A percentile compares a stretch with the other conserved stretches of the same genome.
phyloP scores from a whole-genome alignment of 768 basidiomycete genomes.

The Amyloporia xantha region DNA sequence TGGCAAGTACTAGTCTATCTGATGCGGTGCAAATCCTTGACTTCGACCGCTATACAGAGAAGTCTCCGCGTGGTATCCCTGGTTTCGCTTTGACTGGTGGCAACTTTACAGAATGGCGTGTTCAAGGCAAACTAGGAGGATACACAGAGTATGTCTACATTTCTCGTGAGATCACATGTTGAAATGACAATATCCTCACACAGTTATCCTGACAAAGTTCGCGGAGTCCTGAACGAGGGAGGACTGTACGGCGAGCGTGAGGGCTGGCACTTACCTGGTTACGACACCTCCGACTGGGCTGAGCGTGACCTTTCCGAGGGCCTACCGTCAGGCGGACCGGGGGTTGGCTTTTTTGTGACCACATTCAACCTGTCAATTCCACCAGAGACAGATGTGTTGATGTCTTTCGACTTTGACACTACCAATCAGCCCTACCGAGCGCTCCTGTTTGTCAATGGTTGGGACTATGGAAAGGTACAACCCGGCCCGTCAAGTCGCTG shows the following conservation, averaged over 20 bases:
- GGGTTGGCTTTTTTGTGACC: constrained; percentile 78
- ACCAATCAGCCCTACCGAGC: constrained; percentile 63
- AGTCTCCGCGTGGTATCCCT: constrained; percentile 72
- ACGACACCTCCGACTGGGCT: constrained; percentile 55
- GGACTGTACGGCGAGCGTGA: constrained; percentile 37
- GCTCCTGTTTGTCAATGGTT: constrained; percentile 76
- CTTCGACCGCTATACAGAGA: constrained; percentile 38
- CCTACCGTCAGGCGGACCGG: constrained; percentile 50
- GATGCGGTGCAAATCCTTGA: neutral
- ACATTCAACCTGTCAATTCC: constrained; percentile 62
- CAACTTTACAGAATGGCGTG: constrained; percentile 35
- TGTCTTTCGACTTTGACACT: constrained; percentile 69
- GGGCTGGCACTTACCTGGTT: constrained; percentile 51
- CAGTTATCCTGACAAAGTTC: constrained; percentile 65
- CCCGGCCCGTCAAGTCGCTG: neutral
- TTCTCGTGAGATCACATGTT: neutral
- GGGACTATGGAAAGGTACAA: constrained; percentile 82
- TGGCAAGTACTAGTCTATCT: neutral
- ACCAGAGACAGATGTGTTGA: constrained; percentile 51
- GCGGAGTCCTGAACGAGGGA: constrained; percentile 42
- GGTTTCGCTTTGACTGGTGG: constrained; percentile 67
- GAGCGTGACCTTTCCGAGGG: constrained; percentile 50
- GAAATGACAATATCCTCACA: neutral
- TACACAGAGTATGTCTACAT: constrained; percentile 27
- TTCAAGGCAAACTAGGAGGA: constrained; percentile 41